Conservation (phyloP, 2,329 filamentous ascomycete genomes). For the Parascedosporium putredinis region DNA sequence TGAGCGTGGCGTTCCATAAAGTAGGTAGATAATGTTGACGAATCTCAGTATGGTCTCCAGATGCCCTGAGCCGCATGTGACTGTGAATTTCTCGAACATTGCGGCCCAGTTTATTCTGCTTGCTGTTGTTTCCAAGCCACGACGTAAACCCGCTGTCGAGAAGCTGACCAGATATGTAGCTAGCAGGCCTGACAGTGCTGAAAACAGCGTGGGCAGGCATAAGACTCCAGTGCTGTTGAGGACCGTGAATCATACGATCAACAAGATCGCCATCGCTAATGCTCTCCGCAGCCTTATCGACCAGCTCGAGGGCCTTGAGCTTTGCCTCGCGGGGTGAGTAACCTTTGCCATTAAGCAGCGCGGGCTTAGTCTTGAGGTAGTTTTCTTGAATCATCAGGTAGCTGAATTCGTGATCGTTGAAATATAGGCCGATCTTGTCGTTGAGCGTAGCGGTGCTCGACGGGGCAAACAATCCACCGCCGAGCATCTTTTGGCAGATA, state of each 20-base stretch:
- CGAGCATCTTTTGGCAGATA: conserved; percentile 87
- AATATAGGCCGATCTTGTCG: conserved; percentile 97
- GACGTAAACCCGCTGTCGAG: conserved; percentile 67
- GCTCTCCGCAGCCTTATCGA: conserved; percentile 81
- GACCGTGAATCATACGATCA: conserved; percentile 95
- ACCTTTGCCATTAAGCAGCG: conserved; percentile 43
- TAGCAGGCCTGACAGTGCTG: conserved; percentile 85
- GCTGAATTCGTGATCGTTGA: conserved; percentile 98
- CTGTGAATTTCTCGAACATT: conserved; percentile 90
- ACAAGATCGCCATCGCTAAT: conserved; percentile 96
- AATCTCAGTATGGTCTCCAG: conserved; percentile 85
- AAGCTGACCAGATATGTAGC: conserved; percentile 73
- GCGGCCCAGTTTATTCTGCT: conserved; percentile 64
- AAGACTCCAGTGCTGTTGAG: conserved; percentile 94
- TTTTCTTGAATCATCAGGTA: conserved; percentile 98
- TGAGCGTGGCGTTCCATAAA: conserved; percentile 72
- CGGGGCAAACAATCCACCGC: conserved; percentile 72
- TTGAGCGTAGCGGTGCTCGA: conserved; percentile 81
- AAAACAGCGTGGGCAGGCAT: conserved; percentile 97
- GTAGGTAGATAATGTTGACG: conserved; percentile 89
- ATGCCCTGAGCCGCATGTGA: conserved; percentile 87
- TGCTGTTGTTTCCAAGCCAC: conserved; percentile 96
- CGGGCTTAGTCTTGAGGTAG: conserved; percentile 76
- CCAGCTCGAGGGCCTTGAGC: conserved; percentile 75
- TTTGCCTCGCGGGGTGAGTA: conserved; percentile 56